Conservation (phyloP, 2,329 filamentous ascomycete species). For the Penicillium thymicola region DNA sequence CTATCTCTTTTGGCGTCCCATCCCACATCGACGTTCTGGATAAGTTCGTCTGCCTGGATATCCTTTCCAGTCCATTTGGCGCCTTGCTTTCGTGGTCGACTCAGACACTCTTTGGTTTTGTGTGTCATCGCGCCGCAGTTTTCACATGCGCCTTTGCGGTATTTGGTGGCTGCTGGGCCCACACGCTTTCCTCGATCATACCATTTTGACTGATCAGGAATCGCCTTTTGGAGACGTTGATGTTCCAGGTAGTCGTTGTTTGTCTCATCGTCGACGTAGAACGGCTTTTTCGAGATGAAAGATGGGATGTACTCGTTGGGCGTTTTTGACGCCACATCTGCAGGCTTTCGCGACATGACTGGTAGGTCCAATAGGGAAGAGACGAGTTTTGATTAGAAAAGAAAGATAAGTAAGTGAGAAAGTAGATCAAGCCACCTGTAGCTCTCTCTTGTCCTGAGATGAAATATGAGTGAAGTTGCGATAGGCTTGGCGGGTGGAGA, state of each 20-base stretch:
- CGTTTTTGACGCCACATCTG: conserved; percentile 65
- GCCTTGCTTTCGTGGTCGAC: conserved; percentile 80
- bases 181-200: conserved; percentile 84
- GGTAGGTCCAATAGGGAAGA: background rate
- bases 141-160: conserved; percentile 95
- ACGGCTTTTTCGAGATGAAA: conserved; percentile 97
- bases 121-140: conserved; percentile 98
- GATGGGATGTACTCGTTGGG: conserved; percentile 98
- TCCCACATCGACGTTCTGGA: conserved; percentile 80
- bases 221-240: conserved; percentile 75
- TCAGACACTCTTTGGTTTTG: conserved; percentile 90
- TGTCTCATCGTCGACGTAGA: conserved; percentile 80
- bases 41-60: conserved; percentile 85
- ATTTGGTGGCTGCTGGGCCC: conserved; percentile 89
- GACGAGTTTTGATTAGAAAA: background rate
- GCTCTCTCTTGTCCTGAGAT: background rate
- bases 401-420: background rate
- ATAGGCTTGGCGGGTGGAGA: conserved; percentile 4
- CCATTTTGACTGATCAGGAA: conserved; percentile 74
- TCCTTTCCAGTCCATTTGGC: conserved; percentile 90
- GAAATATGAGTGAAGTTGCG: conserved; percentile 9
- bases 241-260: conserved; percentile 90
- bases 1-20: conserved; percentile 98
- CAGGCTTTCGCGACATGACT: conserved; percentile 49
- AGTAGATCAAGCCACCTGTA: background rate